Conservation (phyloP, 306 rosid species). For the Sophora flavescens region DNA sequence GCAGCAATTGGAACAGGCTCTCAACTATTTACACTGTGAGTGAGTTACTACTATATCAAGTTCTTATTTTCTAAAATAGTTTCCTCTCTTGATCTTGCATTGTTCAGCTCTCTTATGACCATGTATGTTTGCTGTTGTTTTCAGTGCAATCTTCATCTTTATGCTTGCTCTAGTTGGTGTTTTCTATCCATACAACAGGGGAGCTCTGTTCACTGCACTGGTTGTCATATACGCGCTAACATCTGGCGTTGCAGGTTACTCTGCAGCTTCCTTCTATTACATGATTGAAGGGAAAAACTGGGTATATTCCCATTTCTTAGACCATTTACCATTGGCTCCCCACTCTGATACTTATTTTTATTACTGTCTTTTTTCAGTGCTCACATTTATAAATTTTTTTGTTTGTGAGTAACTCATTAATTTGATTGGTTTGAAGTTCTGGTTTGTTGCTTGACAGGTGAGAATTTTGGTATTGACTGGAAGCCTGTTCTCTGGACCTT, state of each 20-base stretch:
- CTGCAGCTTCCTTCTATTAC: slow-evolving; percentile 61
- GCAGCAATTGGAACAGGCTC: slow-evolving; percentile 59
- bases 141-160: slow-evolving; percentile 58
- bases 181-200: slow-evolving; percentile 65
- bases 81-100: slow-evolving; percentile 9
- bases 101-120: slow-evolving; percentile 36
- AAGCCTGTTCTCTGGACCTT: slow-evolving; percentile 61
- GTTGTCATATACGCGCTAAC: slow-evolving; percentile 58
- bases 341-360: slow-evolving; percentile 21
- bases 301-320: slow-evolving; percentile 43
- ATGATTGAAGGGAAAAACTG: slow-evolving; percentile 61
- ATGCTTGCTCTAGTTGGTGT: slow-evolving; percentile 64
- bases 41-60: slow-evolving; percentile 41
- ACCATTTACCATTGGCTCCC: slow-evolving; percentile 18
- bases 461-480: slow-evolving; percentile 57
- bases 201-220: slow-evolving; percentile 64
- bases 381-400: slow-evolving; percentile 12
- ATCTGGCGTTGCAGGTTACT: slow-evolving; percentile 60
- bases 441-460: slow-evolving; percentile 52
- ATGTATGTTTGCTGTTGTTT: slow-evolving; percentile 37
- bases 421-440: slow-evolving; percentile 31
- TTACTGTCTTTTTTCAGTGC: slow-evolving; percentile 24
- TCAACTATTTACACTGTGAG: slow-evolving; percentile 63
- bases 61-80: background rate
- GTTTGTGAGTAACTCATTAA: slow-evolving; percentile 3